These are phyloP conservation scores for Entamoeba nuttalli DNA, from an alignment of 208 protist species.

Conservation along the genomic window DNA sequence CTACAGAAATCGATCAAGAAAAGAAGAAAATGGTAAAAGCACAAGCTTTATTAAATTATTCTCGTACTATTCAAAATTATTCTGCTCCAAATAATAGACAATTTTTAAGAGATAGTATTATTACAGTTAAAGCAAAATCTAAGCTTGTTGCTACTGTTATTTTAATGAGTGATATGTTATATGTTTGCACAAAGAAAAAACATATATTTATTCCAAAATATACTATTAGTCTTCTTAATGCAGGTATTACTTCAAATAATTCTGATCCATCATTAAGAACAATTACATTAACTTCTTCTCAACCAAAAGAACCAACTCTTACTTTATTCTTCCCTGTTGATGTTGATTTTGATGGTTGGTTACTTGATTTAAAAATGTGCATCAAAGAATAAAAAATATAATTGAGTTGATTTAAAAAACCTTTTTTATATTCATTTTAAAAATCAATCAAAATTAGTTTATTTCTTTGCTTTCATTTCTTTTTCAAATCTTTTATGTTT, in stretches of 20 bases:
- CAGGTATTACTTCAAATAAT: not conserved
- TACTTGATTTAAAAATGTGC: not conserved
- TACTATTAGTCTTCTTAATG: not conserved
- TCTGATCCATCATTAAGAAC: not conserved
- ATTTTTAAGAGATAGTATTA: not conserved
- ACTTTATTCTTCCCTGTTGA: not conserved
- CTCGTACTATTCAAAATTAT: not conserved
- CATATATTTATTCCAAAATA: not conserved
- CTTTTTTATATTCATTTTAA: not conserved
- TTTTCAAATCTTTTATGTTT: not conserved
- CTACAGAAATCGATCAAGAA: not conserved
- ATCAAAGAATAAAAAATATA: too few species aligned
- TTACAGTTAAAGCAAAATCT: not conserved
- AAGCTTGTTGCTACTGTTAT: not conserved
- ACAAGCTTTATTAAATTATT: not conserved
- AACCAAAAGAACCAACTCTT: not conserved
- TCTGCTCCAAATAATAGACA: not conserved
- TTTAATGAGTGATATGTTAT: not conserved
- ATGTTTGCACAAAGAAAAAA: not conserved
- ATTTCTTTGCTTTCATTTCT: not conserved
- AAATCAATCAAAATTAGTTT: not conserved
- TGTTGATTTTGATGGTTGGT: not conserved
- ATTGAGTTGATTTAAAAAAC: too few species aligned
- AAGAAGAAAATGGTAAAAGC: not conserved
- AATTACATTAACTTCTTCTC: not conserved